Evolutionary conservation across 805 yeast genomes (phyloP).

Genomic region (Candida nanaspora): DNA sequence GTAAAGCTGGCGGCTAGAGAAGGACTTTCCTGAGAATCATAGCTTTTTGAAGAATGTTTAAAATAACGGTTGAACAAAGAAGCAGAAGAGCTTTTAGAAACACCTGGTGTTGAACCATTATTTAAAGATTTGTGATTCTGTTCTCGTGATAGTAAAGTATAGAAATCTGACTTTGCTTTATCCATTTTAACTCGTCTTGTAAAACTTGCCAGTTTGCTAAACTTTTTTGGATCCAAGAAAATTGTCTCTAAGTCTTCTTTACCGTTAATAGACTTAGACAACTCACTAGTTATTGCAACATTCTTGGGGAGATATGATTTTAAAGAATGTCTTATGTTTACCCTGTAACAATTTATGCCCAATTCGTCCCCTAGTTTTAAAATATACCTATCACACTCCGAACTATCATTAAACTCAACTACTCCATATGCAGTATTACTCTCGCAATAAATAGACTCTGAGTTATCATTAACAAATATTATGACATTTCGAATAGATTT

Average conservation of each 20-base stretch:
- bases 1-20: no score
- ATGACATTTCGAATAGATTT: not conserved
- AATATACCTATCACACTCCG: not conserved
- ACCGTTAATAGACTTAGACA: not conserved
- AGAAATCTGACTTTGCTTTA: conserved; percentile 2
- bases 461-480: not conserved
- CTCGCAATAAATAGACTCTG: not conserved
- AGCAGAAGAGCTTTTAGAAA: no score
- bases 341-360: not conserved
- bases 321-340: no score
- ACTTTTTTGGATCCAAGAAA: conserved; percentile 14
- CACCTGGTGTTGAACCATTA: no score
- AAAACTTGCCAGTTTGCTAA: conserved; percentile 21
- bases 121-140: not conserved
- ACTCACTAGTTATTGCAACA: not conserved
- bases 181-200: conserved; percentile 16
- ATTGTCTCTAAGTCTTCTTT: not conserved
- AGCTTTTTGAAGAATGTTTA: no score
- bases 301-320: no score
- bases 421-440: not conserved
- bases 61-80: no score
- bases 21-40: no score
- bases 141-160: not conserved
- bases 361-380: not conserved
- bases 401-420: not conserved